phyloP scores from a whole-genome alignment of 805 yeast genomes.

The Cyberlindnera galapagoensis region DNA sequence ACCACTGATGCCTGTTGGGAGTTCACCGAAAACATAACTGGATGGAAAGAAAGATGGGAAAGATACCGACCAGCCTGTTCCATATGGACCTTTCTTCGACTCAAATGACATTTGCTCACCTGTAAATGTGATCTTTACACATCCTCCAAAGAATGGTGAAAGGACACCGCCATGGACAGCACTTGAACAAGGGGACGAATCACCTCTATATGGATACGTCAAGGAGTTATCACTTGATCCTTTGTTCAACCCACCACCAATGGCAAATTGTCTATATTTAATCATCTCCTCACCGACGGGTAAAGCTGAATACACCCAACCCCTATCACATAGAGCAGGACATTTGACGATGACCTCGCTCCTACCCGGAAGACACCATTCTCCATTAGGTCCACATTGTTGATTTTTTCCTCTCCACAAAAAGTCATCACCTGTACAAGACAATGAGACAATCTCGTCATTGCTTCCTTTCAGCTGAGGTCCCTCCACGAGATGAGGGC shows the following conservation, averaged over 20 bases:
- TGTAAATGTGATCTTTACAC: constrained; percentile 53
- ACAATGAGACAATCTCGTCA: constrained; percentile 28
- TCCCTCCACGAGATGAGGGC: constrained; percentile 7
- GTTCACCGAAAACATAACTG: constrained; percentile 54
- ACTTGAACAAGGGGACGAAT: constrained; percentile 84
- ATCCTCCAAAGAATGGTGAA: constrained; percentile 73
- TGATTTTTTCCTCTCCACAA: constrained; percentile 76
- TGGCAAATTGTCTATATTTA: constrained; percentile 63
- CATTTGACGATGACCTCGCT: constrained; percentile 56
- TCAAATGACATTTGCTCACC: constrained; percentile 49
- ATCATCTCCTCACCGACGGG: constrained; percentile 66
- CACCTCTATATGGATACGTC: constrained; percentile 72
- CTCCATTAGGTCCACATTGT: constrained; percentile 68
- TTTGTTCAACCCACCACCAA: constrained; percentile 64
- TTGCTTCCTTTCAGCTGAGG: constrained; percentile 7
- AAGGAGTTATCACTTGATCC: constrained; percentile 23
- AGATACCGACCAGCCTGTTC: constrained; percentile 42
- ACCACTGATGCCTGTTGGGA: constrained; percentile 35
- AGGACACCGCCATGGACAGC: constrained; percentile 82
- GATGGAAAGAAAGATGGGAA: constrained; percentile 73
- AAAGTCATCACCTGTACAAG: constrained; percentile 39
- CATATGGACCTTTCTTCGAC: constrained; percentile 41
- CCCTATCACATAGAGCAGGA: constrained; percentile 81
- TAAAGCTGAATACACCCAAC: constrained; percentile 67
- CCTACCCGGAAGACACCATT: constrained; percentile 44